phyloP scores from a whole-genome alignment of 2,329 filamentous ascomycete species.

The Fusarium sp. region DNA sequence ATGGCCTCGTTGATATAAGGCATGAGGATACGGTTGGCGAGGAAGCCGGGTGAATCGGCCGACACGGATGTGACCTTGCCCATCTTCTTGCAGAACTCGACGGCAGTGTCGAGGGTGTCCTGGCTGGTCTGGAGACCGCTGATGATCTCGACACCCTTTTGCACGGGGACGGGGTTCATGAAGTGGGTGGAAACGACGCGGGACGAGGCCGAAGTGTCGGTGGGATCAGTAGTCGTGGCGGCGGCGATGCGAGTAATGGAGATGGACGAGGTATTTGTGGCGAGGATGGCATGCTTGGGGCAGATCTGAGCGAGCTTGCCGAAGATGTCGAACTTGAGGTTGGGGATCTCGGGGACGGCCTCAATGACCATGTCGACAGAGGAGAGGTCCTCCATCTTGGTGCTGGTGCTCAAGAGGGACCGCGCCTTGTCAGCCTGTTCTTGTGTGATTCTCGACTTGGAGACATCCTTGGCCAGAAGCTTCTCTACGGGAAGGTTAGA shows the following conservation, averaged over 20 bases:
- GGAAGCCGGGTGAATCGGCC: slow-evolving; percentile 89
- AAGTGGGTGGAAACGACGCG: slow-evolving; percentile 96
- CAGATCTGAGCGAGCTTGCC: slow-evolving; percentile 80
- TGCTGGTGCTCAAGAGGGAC: slow-evolving; percentile 72
- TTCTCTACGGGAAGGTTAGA: slow-evolving; percentile 67
- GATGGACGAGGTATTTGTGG: slow-evolving; percentile 98
- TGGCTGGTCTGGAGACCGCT: slow-evolving; percentile 88
- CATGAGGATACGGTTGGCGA: slow-evolving; percentile 97
- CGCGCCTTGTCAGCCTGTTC: slow-evolving; percentile 78
- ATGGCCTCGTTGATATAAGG: slow-evolving; percentile 99
- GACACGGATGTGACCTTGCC: slow-evolving; percentile 90
- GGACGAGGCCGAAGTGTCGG: slow-evolving; percentile 79
- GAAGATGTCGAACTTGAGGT: slow-evolving; percentile 90
- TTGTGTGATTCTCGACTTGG: slow-evolving; percentile 84
- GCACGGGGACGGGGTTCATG: slow-evolving; percentile 98
- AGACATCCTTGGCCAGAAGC: slow-evolving; percentile 89
- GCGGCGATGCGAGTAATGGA: slow-evolving; percentile 96
- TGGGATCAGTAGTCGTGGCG: slow-evolving; percentile 79
- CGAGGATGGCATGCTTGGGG: slow-evolving; percentile 84
- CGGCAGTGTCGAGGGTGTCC: slow-evolving; percentile 79
- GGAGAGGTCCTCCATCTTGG: slow-evolving; percentile 76
- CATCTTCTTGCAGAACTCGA: slow-evolving; percentile 89
- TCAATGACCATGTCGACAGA: slow-evolving; percentile 97
- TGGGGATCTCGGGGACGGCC: slow-evolving; percentile 90
- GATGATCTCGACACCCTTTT: slow-evolving; percentile 98